Evolutionary conservation across 2,329 filamentous ascomycete species (phyloP).

Genomic region (Sclerotiophoma versabilis): DNA sequence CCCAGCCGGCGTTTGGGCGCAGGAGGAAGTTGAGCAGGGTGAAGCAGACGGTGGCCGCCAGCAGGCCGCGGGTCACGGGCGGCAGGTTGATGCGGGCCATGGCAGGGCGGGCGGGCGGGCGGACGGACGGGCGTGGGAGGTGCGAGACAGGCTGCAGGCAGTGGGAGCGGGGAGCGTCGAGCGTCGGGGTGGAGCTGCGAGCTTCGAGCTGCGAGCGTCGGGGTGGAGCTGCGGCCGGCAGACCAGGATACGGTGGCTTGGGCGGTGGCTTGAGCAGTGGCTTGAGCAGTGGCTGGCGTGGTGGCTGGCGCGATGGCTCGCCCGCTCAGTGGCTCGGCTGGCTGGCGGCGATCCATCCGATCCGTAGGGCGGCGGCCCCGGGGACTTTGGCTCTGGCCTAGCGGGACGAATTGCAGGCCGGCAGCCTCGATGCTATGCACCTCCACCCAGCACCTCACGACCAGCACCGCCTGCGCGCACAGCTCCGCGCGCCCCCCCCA

Average conservation of each 20-base stretch:
- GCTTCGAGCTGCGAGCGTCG: not conserved
- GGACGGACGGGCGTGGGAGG: not conserved
- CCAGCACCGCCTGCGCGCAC: not conserved
- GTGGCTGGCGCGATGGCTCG: not conserved
- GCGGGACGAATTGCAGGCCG: not conserved
- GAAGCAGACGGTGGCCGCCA: constrained; percentile 76
- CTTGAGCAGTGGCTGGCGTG: too few relatives aligned
- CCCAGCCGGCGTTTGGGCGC: constrained; percentile 56
- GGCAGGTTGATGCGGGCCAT: constrained; percentile 93
- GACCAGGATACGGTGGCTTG: not conserved
- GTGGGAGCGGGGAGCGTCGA: too few relatives aligned
- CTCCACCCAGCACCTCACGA: too few relatives aligned
- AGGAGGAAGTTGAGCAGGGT: constrained; percentile 83
- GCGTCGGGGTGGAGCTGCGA: not conserved
- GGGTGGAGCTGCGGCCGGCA: not conserved
- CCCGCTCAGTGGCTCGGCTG: too few relatives aligned
- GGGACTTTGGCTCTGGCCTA: not conserved
- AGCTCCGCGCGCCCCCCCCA: not conserved
- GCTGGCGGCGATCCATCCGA: too few relatives aligned
- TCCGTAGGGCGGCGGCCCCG: not conserved
- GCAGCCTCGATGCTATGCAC: not conserved
- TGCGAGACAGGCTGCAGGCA: not conserved
- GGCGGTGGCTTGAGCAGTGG: not conserved
- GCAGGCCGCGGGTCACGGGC: constrained; percentile 83
- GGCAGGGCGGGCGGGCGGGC: not conserved